A percentile compares a stretch with the other conserved stretches of the same genome.
These are phyloP conservation scores for Isabelozyma heimii DNA, from an alignment of 805 yeast species.

Conservation along the genomic window DNA sequence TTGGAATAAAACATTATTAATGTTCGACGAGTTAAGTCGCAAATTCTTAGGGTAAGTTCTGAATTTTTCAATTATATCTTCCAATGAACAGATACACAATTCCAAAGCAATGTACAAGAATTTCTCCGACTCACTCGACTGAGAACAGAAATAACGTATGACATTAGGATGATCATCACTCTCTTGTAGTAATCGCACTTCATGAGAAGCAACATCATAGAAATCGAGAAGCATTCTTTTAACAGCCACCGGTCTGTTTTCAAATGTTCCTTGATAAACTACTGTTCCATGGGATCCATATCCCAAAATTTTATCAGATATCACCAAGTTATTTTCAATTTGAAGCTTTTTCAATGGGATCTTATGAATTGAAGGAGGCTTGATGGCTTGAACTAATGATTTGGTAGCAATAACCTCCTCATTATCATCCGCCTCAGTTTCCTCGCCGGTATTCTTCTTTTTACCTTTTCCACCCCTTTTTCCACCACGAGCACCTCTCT, in stretches of 20 bases:
- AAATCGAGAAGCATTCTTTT: conserved; percentile 91
- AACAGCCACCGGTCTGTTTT: conserved; percentile 92
- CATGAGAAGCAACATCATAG: conserved; percentile 91
- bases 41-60: conserved; percentile 34
- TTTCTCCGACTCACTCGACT: conserved; percentile 65
- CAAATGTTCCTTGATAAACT: conserved; percentile 86
- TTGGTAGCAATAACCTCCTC: conserved; percentile 22
- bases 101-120: conserved; percentile 92
- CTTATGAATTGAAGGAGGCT: conserved; percentile 9
- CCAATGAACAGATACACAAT: conserved; percentile 83
- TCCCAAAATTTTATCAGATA: conserved; percentile 79
- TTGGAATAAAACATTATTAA: conserved; percentile 62
- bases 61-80: conserved; percentile 71
- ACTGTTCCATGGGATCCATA: conserved; percentile 97
- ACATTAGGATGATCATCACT: conserved; percentile 98
- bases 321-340: conserved; percentile 50
- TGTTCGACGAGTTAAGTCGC: conserved; percentile 16
- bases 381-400: conserved; percentile 23
- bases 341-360: conserved; percentile 31
- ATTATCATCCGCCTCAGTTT: conserved; percentile 6
- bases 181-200: conserved; percentile 81
- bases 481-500: conserved; percentile 86
- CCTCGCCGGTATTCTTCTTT: conserved; percentile 8
- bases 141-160: conserved; percentile 89
- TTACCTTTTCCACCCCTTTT: conserved; percentile 42